Percentiles rank a stretch among this genome's conserved stretches.
phyloP scores from a whole-genome alignment of 73 alveolate genomes.

The Symbiodinium natans region DNA sequence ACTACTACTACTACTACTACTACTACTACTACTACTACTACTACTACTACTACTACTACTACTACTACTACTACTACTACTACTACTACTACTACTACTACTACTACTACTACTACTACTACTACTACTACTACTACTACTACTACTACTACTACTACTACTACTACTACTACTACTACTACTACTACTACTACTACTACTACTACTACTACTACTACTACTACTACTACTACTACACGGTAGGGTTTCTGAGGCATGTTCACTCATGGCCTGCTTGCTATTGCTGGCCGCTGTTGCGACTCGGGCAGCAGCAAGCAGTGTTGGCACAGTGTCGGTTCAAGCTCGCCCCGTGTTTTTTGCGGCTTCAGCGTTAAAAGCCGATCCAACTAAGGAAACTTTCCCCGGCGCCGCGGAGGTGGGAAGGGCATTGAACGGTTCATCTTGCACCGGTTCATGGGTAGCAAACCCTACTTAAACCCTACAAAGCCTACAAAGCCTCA shows the following conservation, averaged over 20 bases:
- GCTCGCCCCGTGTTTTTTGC: too few relatives aligned
- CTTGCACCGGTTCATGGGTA: neutral
- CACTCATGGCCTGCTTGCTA: neutral
- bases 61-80: constrained; percentile 5
- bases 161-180: neutral
- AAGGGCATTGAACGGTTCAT: neutral
- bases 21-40: neutral
- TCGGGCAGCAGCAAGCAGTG: neutral
- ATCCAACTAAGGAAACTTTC: neutral
- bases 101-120: constrained; percentile 7
- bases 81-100: constrained; percentile 1
- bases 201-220: neutral
- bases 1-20: neutral
- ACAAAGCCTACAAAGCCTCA: neutral
- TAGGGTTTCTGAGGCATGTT: neutral
- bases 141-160: neutral
- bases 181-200: neutral
- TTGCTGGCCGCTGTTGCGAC: neutral
- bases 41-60: constrained; percentile 2
- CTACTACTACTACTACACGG: neutral
- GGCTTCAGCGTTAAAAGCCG: too few relatives aligned
- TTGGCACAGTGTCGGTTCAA: too few relatives aligned
- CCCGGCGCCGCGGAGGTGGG: neutral
- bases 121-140: neutral
- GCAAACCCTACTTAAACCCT: neutral